Evolutionary conservation across 2,329 filamentous ascomycete genomes (phyloP), one percentile per base, ranked within the genome.

Genomic region (Chaetomium olivaceum): DNA sequence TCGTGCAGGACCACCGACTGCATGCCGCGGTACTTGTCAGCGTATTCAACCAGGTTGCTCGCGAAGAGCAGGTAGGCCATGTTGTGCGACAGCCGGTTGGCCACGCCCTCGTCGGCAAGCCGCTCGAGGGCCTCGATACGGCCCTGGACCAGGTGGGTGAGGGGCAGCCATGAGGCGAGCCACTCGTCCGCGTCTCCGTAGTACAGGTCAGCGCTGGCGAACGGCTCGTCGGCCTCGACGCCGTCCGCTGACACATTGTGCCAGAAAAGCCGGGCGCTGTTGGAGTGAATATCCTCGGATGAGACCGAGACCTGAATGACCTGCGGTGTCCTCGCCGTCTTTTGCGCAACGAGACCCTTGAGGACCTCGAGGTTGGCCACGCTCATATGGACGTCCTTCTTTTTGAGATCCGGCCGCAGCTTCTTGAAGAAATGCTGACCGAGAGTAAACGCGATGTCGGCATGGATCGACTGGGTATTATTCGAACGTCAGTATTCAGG

Each of bases 361-460:
- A 12, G 43, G 4, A 82, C 78, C 9, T 73, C 73, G 56, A 83
- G 70, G 58, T 80, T 72, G 21, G 72, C 60, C 9, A 82, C 75
- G 64, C 81, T 75, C 56, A 82, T 76, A 36, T 72, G 62, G 0
- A 75, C 65, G 0, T 33, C 31, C 31, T 79, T 76, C 27, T 29
- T 29, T 6, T 80, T 77, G 58, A 76, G 75, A 50, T 78, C 46
- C 11, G 83, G 82, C 27, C 79, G 77, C 54, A 84, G 73, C 71
- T 84, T 77, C 73, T 82, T 81, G 74, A 81, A 82, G 12, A 87
- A 79, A 72, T 90, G 89, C 68, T 87, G 81, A 59, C 82, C 83
- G 19, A 89, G 77, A 1, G 88, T 90, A 76, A 85, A 82, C 2
- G 85, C 86, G 76, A 89, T 88, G 68, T 90, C 88, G 14, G 85